These are phyloP conservation scores for Poterioochromonas sp. DNA, from an alignment of 352 stramenopile species.

Conservation along the genomic window DNA sequence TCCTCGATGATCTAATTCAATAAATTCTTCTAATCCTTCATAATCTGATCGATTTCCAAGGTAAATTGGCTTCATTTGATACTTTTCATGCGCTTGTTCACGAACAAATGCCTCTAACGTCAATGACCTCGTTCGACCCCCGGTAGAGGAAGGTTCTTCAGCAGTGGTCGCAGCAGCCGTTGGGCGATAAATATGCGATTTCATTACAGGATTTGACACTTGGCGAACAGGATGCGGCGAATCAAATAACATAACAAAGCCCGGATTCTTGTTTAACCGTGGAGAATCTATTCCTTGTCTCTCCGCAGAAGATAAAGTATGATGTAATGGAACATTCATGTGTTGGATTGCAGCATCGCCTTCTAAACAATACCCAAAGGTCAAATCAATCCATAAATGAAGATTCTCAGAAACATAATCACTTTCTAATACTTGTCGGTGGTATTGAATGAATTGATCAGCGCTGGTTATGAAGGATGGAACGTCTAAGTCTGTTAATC, in stretches of 20 bases:
- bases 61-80: no score
- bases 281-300: conserved; percentile 1
- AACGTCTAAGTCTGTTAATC: conserved; percentile 42
- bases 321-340: conserved; percentile 74
- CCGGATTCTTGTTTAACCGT: conserved; percentile 13
- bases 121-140: no score
- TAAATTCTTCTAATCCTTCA: no score
- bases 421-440: conserved; percentile 80
- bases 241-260: conserved; percentile 20
- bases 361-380: conserved; percentile 73
- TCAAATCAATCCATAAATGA: conserved; percentile 91
- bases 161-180: no score
- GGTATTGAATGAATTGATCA: conserved; percentile 67
- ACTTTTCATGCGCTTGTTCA: no score
- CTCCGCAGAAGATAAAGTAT: conserved; percentile 4
- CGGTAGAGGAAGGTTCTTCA: no score
- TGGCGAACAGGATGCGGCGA: background rate
- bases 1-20: no score
- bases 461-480: conserved; percentile 61
- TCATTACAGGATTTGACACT: background rate
- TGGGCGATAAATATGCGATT: background rate
- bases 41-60: no score
- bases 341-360: conserved; percentile 63
- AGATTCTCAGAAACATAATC: conserved; percentile 66
- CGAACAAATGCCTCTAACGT: no score